Conservation (phyloP, 768 basidiomycete species). For the Hortiboletus flavorubellus region DNA sequence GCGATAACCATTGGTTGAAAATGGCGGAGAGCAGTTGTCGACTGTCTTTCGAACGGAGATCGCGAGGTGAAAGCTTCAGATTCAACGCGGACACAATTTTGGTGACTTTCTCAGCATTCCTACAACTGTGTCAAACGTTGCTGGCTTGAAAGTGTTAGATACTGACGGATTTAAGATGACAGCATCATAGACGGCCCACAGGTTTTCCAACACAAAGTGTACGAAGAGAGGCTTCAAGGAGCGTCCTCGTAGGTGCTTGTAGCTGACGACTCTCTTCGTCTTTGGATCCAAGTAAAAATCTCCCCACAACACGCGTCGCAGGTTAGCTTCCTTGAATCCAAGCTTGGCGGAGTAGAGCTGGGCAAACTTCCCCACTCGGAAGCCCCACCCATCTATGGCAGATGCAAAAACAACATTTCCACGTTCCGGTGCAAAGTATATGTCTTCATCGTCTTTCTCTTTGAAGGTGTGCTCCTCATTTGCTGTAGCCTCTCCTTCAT, state of each 20-base stretch:
- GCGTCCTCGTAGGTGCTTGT: slow-evolving; percentile 86
- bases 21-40: slow-evolving; percentile 80
- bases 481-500: slow-evolving; percentile 57
- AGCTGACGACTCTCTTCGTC: slow-evolving; percentile 85
- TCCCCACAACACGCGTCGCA: slow-evolving; percentile 90
- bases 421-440: slow-evolving; percentile 93
- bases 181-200: slow-evolving; percentile 96
- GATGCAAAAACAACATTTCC: slow-evolving; percentile 97
- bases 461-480: slow-evolving; percentile 71
- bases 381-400: slow-evolving; percentile 97
- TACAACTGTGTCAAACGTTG: slow-evolving; percentile 33
- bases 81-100: slow-evolving; percentile 85
- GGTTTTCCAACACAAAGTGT: slow-evolving; percentile 94
- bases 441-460: slow-evolving; percentile 96
- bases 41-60: slow-evolving; percentile 88
- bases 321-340: slow-evolving; percentile 82
- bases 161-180: slow-evolving; percentile 87
- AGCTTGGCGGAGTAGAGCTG: slow-evolving; percentile 88
- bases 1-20: slow-evolving; percentile 93
- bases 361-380: slow-evolving; percentile 90
- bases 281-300: slow-evolving; percentile 97
- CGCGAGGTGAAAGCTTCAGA: slow-evolving; percentile 82
- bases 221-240: slow-evolving; percentile 93
- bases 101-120: slow-evolving; percentile 82
- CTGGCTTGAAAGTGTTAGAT: neutral